These are phyloP conservation scores for Claviceps sp. DNA, from an alignment of 2,329 filamentous ascomycete species.

Conservation along the genomic window DNA sequence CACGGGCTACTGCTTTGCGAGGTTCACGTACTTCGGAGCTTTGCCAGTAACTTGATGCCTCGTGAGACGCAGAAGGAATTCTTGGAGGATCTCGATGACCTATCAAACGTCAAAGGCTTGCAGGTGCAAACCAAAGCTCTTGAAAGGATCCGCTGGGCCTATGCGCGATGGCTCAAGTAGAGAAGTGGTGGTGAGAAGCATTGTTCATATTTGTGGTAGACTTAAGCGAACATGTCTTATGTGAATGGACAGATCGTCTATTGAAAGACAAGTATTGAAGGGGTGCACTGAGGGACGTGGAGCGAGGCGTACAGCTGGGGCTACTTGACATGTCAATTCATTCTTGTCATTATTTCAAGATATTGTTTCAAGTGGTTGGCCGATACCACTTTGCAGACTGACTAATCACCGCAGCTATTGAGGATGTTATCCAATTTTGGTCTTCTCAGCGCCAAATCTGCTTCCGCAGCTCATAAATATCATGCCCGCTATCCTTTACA, in stretches of 20 bases:
- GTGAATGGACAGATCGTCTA: background rate
- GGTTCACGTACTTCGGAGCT: slow-evolving; percentile 65
- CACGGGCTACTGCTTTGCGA: slow-evolving; percentile 85
- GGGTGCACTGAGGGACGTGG: background rate
- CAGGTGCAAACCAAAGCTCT: slow-evolving; percentile 66
- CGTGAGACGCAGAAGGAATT: slow-evolving; percentile 71
- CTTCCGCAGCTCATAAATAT: background rate
- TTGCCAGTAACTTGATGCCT: slow-evolving; percentile 49
- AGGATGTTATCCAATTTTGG: background rate
- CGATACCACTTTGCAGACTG: too few species aligned
- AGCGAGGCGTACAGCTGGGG: background rate
- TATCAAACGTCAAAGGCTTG: slow-evolving; percentile 72
- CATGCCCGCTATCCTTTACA: background rate
- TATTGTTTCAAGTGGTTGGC: too few species aligned
- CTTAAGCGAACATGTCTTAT: background rate
- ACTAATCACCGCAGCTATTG: background rate
- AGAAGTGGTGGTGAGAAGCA: background rate
- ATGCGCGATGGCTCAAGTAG: slow-evolving; percentile 57
- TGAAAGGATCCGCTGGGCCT: slow-evolving; percentile 80
- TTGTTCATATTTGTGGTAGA: background rate
- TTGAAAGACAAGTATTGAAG: background rate
- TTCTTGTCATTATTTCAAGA: background rate
- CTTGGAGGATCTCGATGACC: slow-evolving; percentile 71
- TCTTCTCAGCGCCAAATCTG: background rate
- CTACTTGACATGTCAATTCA: background rate